phyloP scores from a whole-genome alignment of 148 eudicot genomes.

The Rhododendron williamsianum region DNA sequence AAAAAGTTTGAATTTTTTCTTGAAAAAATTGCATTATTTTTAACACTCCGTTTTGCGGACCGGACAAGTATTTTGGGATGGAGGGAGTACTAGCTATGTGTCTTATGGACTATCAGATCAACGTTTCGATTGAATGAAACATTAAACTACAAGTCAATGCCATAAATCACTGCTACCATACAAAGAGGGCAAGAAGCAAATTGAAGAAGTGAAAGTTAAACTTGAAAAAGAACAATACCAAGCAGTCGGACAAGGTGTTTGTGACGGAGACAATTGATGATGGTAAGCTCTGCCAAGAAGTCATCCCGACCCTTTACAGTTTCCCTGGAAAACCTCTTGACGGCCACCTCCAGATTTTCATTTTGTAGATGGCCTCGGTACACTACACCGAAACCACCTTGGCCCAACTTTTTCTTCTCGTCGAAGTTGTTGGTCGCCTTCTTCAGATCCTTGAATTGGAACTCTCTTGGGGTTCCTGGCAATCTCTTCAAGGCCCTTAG shows the following conservation, averaged over 20 bases:
- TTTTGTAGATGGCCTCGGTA: conserved; percentile 40
- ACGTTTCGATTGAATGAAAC: not conserved
- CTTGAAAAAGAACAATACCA: not conserved
- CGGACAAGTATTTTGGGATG: too few relatives aligned
- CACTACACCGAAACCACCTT: conserved; percentile 83
- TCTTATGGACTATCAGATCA: too few relatives aligned
- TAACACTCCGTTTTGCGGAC: too few relatives aligned
- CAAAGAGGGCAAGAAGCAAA: too few relatives aligned
- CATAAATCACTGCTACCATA: too few relatives aligned
- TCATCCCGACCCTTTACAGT: not conserved
- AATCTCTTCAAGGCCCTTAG: conserved; percentile 51
- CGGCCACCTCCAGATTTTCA: conserved; percentile 63
- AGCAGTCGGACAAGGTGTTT: conserved; percentile 20
- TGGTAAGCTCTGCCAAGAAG: not conserved
- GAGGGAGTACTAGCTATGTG: too few relatives aligned
- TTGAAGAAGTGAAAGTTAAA: too few relatives aligned
- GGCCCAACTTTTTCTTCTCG: conserved; percentile 58
- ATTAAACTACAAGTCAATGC: not conserved
- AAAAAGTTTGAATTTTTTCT: too few relatives aligned
- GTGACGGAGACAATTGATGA: conserved; percentile 13
- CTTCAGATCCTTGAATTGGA: conserved; percentile 51
- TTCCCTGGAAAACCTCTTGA: conserved; percentile 71
- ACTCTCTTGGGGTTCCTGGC: conserved; percentile 79
- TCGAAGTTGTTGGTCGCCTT: conserved; percentile 74
- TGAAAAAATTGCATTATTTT: too few relatives aligned